Percentiles rank a stretch among this genome's conserved stretches.
These are phyloP conservation scores for Paracoccidioides lutzii DNA, from an alignment of 2,329 filamentous ascomycete species.

Conservation along the genomic window DNA sequence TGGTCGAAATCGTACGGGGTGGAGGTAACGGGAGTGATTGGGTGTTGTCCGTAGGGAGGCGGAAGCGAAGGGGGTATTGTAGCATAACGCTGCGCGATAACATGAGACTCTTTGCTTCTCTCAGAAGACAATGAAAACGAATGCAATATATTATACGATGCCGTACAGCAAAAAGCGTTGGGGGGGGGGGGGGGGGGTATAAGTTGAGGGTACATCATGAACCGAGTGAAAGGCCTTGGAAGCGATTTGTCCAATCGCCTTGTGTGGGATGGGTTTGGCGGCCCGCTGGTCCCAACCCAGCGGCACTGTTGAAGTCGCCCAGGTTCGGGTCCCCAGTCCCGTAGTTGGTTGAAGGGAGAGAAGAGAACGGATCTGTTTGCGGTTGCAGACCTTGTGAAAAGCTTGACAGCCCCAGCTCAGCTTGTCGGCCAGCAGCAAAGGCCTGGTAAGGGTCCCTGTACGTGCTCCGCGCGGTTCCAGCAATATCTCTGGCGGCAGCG, in stretches of 20 bases:
- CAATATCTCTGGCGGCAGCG: conserved; percentile 15
- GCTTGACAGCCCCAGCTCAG: conserved; percentile 19
- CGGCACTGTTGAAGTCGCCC: conserved; percentile 20
- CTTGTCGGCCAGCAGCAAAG: conserved; percentile 20
- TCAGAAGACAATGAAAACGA: neutral
- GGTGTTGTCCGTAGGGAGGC: no score
- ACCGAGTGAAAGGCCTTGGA: conserved; percentile 62
- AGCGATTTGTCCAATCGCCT: conserved; percentile 49
- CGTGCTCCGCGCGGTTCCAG: conserved; percentile 20
- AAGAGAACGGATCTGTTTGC: conserved; percentile 25
- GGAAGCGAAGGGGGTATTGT: neutral
- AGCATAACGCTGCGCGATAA: neutral
- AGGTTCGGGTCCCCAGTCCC: conserved; percentile 28
- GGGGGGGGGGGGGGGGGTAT: no score
- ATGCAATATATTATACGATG: neutral
- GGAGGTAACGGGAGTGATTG: neutral
- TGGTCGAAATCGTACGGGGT: no score
- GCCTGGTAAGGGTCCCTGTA: conserved; percentile 28
- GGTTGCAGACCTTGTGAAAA: conserved; percentile 16
- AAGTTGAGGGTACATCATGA: conserved; percentile 23
- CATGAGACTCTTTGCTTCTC: neutral
- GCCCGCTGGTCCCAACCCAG: conserved; percentile 17
- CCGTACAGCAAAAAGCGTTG: neutral
- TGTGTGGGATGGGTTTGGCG: conserved; percentile 23
- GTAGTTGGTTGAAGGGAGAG: conserved; percentile 20